Conservation (phyloP, 2,329 filamentous ascomycete species). For the Chaetomiaceae sp. region DNA sequence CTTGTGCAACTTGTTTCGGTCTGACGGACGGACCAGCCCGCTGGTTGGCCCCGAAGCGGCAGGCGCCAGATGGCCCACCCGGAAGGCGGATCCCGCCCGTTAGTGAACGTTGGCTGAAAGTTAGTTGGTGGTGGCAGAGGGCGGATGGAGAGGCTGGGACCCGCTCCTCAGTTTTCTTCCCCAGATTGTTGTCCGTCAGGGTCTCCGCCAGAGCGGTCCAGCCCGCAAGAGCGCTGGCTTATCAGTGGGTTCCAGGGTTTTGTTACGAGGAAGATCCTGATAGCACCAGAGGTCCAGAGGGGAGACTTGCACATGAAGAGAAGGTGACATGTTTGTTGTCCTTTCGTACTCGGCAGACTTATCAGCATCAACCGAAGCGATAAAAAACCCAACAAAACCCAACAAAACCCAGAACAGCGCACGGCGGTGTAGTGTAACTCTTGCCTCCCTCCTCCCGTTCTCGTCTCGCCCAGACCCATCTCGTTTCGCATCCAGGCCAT, state of each 20-base stretch:
- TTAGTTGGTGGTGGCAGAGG: conserved; percentile 8
- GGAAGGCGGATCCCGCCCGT: conserved; percentile 6
- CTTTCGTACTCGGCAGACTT: too few relatives aligned
- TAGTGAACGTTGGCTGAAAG: too few relatives aligned
- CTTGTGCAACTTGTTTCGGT: neutral
- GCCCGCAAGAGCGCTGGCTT: conserved; percentile 1
- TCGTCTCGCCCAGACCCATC: too few relatives aligned
- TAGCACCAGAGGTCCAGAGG: too few relatives aligned
- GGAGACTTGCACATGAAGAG: conserved; percentile 9
- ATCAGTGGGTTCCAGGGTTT: conserved; percentile 8
- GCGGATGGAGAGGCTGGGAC: neutral
- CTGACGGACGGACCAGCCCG: neutral
- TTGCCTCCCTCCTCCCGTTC: too few relatives aligned
- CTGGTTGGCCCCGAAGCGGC: conserved; percentile 3
- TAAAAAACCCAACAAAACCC: too few relatives aligned
- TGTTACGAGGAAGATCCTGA: neutral
- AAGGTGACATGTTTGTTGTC: conserved; percentile 9
- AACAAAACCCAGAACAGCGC: too few relatives aligned
- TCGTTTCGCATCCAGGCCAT: neutral
- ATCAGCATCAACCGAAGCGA: too few relatives aligned
- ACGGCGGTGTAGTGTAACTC: too few relatives aligned
- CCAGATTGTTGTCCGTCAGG: conserved; percentile 5
- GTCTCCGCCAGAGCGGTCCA: neutral
- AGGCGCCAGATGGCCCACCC: conserved; percentile 5
- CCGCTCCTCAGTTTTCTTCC: conserved; percentile 1